Evolutionary conservation across 768 basidiomycete species (phyloP), one percentile per base, ranked within the genome.

Genomic region (Amanita inopinata): DNA sequence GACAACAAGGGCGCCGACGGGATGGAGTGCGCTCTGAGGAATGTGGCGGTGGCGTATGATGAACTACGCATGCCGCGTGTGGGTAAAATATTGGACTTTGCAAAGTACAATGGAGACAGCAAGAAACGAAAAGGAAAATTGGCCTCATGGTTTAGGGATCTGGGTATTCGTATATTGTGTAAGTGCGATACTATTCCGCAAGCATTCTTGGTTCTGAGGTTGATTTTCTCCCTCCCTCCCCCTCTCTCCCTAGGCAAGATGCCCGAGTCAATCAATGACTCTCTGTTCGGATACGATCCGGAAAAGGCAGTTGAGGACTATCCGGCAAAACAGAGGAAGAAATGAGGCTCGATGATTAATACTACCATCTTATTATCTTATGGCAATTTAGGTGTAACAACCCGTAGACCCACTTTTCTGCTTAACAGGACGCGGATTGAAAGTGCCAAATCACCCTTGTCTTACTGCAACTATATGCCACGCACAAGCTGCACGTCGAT

Each of bases 31-130:
- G 42, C 33, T 10, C 42, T 43, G 11, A 19, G 11, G 20, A 15
- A 36, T 12, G 25, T 25, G 18, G 33, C 33, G 7, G n/a, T 15
- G n/a, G 33, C 24, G 9, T 37, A 37, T 17, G 62, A 67, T 40
- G 54, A 47, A 1, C 35, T 65, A 23, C 56, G 67, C 1, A 56
- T 62, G 51, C 57, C 58, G 11, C 58, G 59, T 10, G 56, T 66
- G 4, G 46, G 54, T 25, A 48, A 43, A 4, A 60, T 67, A 11
- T 41, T 65, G 43, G 59, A 65, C 38, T 14, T 57, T 10, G 63
- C 62, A 3, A 63, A 62, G 42, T 44, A 54, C 17, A 57, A 46
- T 15, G 61, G 58, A 2, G 48, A 61, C 34, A 51, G 40, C 5
- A 65, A 65, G 53, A 61, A 58, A 46, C 53, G 53, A 37, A 56